Evolutionary conservation across 2,329 filamentous ascomycete genomes (phyloP).

Genomic region (Venturia oleaginea): DNA sequence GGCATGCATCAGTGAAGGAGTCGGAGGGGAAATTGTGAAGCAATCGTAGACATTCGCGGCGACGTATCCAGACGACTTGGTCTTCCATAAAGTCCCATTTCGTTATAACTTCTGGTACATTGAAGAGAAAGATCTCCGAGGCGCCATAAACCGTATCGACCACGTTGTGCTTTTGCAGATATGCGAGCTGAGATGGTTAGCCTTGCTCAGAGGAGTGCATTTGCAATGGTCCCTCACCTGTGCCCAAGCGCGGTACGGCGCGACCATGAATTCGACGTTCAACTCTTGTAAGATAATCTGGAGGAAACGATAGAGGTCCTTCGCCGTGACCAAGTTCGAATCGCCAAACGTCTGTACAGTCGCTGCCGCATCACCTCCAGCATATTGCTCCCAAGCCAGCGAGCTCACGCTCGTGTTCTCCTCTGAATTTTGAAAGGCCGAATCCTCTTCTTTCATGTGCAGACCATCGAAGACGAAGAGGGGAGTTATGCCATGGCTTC

Average conservation of each 20-base stretch:
- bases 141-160: constrained; percentile 72
- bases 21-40: constrained; percentile 56
- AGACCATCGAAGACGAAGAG: constrained; percentile 91
- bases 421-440: constrained; percentile 49
- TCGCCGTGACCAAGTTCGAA: constrained; percentile 36
- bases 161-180: constrained; percentile 62
- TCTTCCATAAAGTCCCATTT: constrained; percentile 59
- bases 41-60: constrained; percentile 60
- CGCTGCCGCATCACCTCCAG: constrained; percentile 65
- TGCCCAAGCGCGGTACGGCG: constrained; percentile 79
- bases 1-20: constrained; percentile 72
- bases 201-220: constrained; percentile 17
- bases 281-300: constrained; percentile 63
- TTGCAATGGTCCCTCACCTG: constrained; percentile 50
- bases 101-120: constrained; percentile 66
- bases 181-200: constrained; percentile 54
- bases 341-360: constrained; percentile 83
- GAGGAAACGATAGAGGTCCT: constrained; percentile 67
- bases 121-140: constrained; percentile 77
- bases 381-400: constrained; percentile 80
- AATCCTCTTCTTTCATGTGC: constrained; percentile 61
- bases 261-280: constrained; percentile 66
- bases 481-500: constrained; percentile 60
- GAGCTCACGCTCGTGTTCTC: constrained; percentile 60
- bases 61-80: constrained; percentile 54